Evolutionary conservation across 176 grass and related monocot species (phyloP), one percentile per base, ranked within the genome.

Genomic region (Tuctoria greenei): DNA sequence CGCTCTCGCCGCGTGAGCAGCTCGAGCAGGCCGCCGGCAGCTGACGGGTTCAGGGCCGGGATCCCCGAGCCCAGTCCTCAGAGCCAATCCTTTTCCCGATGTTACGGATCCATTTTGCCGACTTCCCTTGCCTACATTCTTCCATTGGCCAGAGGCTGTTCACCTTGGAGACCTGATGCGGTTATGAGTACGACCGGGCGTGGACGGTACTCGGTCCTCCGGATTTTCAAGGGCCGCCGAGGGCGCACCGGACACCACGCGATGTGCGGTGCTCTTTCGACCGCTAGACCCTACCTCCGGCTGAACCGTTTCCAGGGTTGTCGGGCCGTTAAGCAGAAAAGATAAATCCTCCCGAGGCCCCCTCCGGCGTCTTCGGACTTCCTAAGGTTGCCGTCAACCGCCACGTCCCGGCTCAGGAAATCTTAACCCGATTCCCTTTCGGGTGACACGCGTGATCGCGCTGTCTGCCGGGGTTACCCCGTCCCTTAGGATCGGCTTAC

Each of bases 281-380:
- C 83, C 79, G 66, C 79, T 89, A 70, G 79, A 89, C 85, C 89
- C 89, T 92, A 92, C 89, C 89, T 92, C 82, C 86, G 83, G 83
- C 68, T 88, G 82, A 88, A 79, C 85, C 78, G 74, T 79, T 93
- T 93, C 86, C 76, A 93, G 86, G 90, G 90, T 89, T 72, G 86
- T 80, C 75, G 20, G 83, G 90, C 86, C 75, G 75, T 92, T 92
- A 86, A 92, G 83, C 65, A 83, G 86, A 92, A 92, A 88, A 92
- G 86, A 92, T 92, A 92, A 92, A 86, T 92, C 82, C 88, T 88
- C 86, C 79, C 86, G 79, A 69, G 86, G 86, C 86, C 85, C 86
- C 86, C 86, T 79, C 86, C 78, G 69, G 69, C 69, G 79, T 88
- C 90, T 88, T 79, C 86, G 79, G 90, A 92, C 78, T 83, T 80